These are phyloP conservation scores for Starmera caribaea DNA, from an alignment of 805 yeast genomes.

Conservation along the genomic window DNA sequence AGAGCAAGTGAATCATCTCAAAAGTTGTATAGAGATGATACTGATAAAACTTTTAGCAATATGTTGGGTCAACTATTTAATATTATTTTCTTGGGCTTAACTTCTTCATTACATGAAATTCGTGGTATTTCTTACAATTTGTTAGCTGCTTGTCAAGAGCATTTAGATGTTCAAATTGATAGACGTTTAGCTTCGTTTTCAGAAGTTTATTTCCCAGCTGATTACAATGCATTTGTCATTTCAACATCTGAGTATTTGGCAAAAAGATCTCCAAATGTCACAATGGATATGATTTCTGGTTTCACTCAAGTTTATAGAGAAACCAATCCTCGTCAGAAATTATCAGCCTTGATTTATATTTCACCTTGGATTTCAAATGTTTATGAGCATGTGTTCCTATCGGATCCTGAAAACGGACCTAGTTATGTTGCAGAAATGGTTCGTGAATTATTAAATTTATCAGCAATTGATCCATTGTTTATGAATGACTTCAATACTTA, in stretches of 20 bases:
- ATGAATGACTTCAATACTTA: constrained; percentile 46
- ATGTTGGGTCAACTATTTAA: constrained; percentile 55
- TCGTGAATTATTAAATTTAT: constrained; percentile 49
- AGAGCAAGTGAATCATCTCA: constrained; percentile 27
- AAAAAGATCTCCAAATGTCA: constrained; percentile 41
- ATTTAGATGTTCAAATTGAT: constrained; percentile 53
- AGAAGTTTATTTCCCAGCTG: constrained; percentile 59
- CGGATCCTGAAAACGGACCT: constrained; percentile 48
- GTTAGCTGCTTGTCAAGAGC: constrained; percentile 48
- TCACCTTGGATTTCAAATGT: constrained; percentile 73
- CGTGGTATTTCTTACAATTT: constrained; percentile 55
- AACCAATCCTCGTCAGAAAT: constrained; percentile 23
- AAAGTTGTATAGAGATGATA: constrained; percentile 3
- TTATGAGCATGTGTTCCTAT: constrained; percentile 43
- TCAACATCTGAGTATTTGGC: constrained; percentile 52
- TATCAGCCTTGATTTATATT: constrained; percentile 31
- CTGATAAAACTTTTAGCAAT: constrained; percentile 22
- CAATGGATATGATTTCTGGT: constrained; percentile 43
- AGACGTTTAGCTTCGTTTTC: constrained; percentile 43
- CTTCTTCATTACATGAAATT: constrained; percentile 48
- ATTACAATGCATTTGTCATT: constrained; percentile 51
- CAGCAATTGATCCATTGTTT: constrained; percentile 38
- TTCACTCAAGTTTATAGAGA: constrained; percentile 43
- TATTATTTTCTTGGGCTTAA: constrained; percentile 57
- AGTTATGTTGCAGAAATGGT: constrained; percentile 52